Conservation (phyloP, 805 yeast species). For the Zygoascus biomembranicola region DNA sequence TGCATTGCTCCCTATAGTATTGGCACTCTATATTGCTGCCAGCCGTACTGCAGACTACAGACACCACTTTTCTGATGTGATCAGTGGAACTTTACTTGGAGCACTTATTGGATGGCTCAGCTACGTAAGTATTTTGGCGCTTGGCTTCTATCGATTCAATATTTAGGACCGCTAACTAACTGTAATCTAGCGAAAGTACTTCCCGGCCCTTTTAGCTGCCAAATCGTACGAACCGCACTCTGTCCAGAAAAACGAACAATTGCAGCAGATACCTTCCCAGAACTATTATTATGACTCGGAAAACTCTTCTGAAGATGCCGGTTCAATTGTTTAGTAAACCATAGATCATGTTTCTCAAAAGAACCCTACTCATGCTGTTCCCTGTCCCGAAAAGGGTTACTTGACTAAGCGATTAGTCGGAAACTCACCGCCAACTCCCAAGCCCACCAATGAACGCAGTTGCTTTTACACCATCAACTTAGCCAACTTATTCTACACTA, state of each 20-base stretch:
- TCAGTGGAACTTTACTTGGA: slow-evolving; percentile 68
- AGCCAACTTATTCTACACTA: neutral
- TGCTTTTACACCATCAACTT: neutral
- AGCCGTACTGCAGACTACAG: slow-evolving; percentile 85
- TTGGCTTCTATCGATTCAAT: neutral
- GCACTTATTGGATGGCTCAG: slow-evolving; percentile 44
- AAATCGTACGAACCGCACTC: slow-evolving; percentile 12
- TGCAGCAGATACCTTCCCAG: neutral
- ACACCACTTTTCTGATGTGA: slow-evolving; percentile 83
- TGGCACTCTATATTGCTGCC: slow-evolving; percentile 71
- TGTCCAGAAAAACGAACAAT: neutral
- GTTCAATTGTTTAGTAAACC: neutral
- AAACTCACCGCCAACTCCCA: neutral
- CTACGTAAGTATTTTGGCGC: slow-evolving; percentile 10
- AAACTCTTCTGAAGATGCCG: neutral
- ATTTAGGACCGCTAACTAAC: neutral
- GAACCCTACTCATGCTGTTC: neutral
- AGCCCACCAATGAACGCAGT: neutral
- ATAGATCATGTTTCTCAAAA: neutral
- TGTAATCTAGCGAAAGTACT: slow-evolving; percentile 11
- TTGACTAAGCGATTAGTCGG: too few relatives aligned
- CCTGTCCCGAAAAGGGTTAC: too few relatives aligned
- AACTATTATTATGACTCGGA: neutral
- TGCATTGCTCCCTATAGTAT: slow-evolving; percentile 28
- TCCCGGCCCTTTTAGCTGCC: slow-evolving; percentile 12